A percentile compares a stretch with the other conserved stretches of the same genome.
These are phyloP conservation scores for Sarocladiaceae sp. DNA, from an alignment of 2,329 filamentous ascomycete genomes.

Conservation along the genomic window DNA sequence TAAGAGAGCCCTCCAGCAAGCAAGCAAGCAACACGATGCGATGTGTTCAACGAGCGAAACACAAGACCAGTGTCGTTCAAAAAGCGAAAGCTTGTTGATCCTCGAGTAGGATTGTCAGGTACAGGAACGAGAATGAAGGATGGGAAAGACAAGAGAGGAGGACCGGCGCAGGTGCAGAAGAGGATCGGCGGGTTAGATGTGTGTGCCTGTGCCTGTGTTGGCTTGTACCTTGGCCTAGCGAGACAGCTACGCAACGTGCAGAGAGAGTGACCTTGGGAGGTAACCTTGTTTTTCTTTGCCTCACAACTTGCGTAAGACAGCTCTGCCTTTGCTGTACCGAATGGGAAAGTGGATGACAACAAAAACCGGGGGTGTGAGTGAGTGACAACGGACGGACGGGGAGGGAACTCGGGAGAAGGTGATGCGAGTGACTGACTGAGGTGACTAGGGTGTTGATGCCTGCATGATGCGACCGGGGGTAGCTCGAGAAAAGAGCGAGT, in stretches of 20 bases:
- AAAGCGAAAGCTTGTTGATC: no score
- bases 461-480: no score
- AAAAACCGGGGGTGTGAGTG: no score
- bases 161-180: not conserved
- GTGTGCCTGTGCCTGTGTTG: no score
- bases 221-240: not conserved
- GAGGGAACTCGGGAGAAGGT: not conserved
- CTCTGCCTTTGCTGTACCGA: not conserved
- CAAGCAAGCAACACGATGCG: no score
- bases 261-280: no score
- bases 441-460: not conserved
- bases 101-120: not conserved
- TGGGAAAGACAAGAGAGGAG: not conserved
- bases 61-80: no score
- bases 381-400: not conserved
- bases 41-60: not conserved
- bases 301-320: not conserved
- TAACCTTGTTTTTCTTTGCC: not conserved
- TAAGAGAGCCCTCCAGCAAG: no score
- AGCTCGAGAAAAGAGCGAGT: no score
- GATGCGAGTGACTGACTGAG: not conserved
- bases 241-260: not conserved
- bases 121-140: not conserved
- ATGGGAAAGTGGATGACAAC: conserved; percentile 5
- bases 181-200: conserved; percentile 3